Evolutionary conservation across 257 asterid genomes (phyloP).

Genomic region (Solanum clarkiae): DNA sequence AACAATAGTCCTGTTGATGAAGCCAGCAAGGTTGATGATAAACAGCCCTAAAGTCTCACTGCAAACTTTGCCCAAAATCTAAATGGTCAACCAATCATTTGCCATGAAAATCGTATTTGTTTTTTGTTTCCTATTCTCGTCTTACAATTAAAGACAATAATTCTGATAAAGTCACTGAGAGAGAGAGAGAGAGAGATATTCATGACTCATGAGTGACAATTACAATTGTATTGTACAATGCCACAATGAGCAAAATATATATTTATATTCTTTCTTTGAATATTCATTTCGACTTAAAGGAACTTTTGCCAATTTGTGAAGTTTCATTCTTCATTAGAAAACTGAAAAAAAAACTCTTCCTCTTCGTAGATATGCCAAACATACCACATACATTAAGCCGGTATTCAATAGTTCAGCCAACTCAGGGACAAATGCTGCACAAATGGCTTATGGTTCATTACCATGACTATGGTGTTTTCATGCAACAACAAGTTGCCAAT

Average conservation of each 20-base stretch:
- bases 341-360: too few species aligned
- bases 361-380: too few species aligned
- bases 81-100: background rate
- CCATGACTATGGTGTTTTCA: slow-evolving; percentile 11
- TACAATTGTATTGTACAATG: background rate
- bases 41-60: background rate
- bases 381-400: too few species aligned
- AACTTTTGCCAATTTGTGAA: background rate
- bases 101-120: background rate
- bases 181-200: background rate
- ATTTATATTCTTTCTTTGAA: background rate
- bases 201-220: background rate
- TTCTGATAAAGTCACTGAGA: background rate
- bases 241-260: background rate
- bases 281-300: background rate
- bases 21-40: background rate
- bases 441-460: slow-evolving; percentile 18
- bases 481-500: slow-evolving; percentile 20
- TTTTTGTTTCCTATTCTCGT: background rate
- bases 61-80: background rate
- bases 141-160: background rate
- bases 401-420: background rate
- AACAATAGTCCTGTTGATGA: background rate
- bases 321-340: too few species aligned
- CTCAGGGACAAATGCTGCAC: slow-evolving; percentile 8